Base-by-base conservation (phyloP, 2,329 filamentous ascomycete species). In the Fusarium domesticum region DNA sequence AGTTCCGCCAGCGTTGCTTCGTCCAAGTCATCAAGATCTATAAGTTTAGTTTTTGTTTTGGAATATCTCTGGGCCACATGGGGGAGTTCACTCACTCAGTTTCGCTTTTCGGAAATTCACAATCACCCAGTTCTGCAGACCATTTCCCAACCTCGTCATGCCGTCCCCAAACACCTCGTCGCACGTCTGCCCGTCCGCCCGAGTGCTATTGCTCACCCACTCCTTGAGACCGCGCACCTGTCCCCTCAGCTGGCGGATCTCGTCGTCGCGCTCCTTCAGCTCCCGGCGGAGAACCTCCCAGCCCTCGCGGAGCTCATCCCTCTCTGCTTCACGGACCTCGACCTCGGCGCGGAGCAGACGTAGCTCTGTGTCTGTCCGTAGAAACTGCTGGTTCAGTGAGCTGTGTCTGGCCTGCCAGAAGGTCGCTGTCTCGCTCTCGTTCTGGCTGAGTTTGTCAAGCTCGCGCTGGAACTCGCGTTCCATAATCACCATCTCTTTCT, bases 121-220 rank as follows among this genome's bases (percentile, higher is more conserved):
- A 55, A 89, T 81, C 4, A 84, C 78, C 85, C 85, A 89, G 56
- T 89, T 87, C 66, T 88, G 84, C 54, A 87, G 66, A 18, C 83
- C 78, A 56, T 87, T 84, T 16, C 79, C 78, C 36, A 89, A 63
- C 45, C 76, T 73, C 38, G 75, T 71, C 71, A 86, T 79, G 8
- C 74, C 72, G 39, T 85, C 79, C 2, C 72, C 77, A 59, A 89
- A 78, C 10, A 81, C 79, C 63, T 85, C 81, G 57, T 89, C 85
- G 49, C 81, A 83, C 42, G 70, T 72, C 62, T 83, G 78, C 17
- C 77, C 77, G 20, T 81, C 80, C 38, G 75, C 72, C 23, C 82
- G 71, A 8, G 84, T 86, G 50, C 78, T 80, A 17, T 76, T 79
- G 57, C 84, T 86, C 45, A 89, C 84, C 70, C 80, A 87, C 55